Evolutionary conservation across 2,329 filamentous ascomycete species (phyloP), one percentile per base, ranked within the genome.

Genomic region (Dissoconium aciculare): DNA sequence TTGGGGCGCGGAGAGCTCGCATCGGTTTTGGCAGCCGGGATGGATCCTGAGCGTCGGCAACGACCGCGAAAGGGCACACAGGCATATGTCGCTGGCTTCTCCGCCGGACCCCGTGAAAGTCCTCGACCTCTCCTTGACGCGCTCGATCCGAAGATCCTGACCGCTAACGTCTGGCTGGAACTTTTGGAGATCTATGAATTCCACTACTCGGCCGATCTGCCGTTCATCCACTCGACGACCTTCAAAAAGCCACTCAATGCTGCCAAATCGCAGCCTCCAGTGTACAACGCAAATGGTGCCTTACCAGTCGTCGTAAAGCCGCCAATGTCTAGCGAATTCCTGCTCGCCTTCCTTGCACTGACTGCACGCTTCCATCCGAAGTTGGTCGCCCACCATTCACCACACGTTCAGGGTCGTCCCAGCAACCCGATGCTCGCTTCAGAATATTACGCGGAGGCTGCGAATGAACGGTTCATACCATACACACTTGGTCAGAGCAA

Each of bases 141-240:
- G 1, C 57, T 82, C 15, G 66, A 74, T 13, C 64, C 70, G 3
- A 60, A 63, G 1, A 63, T 77, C 30, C 58, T 83, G 15, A 79
- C 72, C 1, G 61, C 67, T 17, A 60, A 71, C 29, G 54, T 80
- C 4, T 83, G 77, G 77, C 66, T 67, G 24, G 69, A 79, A 44
- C 56, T 82, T 21, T 76, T 78, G 43, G 69, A 71, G 42, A 69
- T 80, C 15, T 82, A 76, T 51, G 71, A 75, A 43, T 60, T 74
- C 25, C 75, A 83, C 47, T 82, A 76, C 49, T 72, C 73, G 0
- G 73, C 76, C 1, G 77, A 82, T 47, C 62, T 83, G 23, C 71
- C 77, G 0, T 83, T 83, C 45, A 51, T 83, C 5, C 77, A 82
- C 47, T 59, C 74, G 4, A 66, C 71, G 2, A 76, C 69, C 0